Base-by-base conservation (phyloP, 371 early-diverging fungal species). In the Rhizopus sp. region DNA sequence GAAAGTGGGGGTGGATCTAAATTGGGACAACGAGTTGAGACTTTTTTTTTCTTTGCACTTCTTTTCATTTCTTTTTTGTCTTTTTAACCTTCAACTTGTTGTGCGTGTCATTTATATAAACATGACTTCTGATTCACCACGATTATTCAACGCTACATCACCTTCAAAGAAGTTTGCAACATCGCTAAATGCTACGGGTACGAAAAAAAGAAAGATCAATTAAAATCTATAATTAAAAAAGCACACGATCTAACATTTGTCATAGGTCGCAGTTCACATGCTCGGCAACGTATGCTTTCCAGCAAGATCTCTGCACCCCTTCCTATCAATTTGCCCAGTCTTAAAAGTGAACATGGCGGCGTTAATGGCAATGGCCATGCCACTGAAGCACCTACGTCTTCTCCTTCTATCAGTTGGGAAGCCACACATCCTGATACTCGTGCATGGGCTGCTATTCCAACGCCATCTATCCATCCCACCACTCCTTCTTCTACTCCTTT, bases 261-360 rank as follows among this genome's bases (percentile, higher is more conserved):
- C 32, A 38, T 49, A 70, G 74, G 66, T 4, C 69, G 77, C 16
- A 68, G 56, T 42, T 41, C 34, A 29, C 61, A 70, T 12, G 55
- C 70, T 39, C 68, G 78, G 33, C 55, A 72, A 35, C 63, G 73
- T 31, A 32, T 74, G 7, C 35, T 77, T 5, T 55, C 73, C 7
- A 70, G 61, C 33, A 80, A 80, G 45, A 64, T 80, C 10, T 68
- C 75, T 35, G 80, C 80, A n/a, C 80, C 80, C 31, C 69, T 65
- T 23, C 80, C 80, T 0, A 68, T 80, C 45, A 80, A 80, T 45
- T 40, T 75, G 23, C 80, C 80, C 3, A 77, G 77, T 55, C 55
- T 80, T 40, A 70, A 69, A 39, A 68, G 70, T 32, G 80, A 80
- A 44, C 55, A 72, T 63, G 77, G 65, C 32, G 49, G 51, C 39